phyloP scores from a whole-genome alignment of 768 basidiomycete genomes.

The Suillus occidentalis region DNA sequence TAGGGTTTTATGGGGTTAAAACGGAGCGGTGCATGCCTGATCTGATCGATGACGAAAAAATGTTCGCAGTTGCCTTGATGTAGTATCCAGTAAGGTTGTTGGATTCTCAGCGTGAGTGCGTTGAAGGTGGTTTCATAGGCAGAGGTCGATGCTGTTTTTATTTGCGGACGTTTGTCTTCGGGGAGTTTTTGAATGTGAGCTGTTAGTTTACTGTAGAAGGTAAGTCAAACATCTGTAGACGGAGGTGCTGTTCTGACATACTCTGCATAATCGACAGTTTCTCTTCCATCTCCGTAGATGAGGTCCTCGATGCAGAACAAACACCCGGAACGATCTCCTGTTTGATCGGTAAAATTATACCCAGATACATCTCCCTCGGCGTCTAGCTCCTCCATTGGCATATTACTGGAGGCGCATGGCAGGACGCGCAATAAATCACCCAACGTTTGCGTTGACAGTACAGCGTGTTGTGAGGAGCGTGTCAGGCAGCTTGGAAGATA shows the following conservation, averaged over 20 bases:
- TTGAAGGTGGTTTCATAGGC: conserved; percentile 51
- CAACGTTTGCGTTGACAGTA: conserved; percentile 73
- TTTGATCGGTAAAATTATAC: conserved; percentile 27
- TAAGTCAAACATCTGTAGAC: background rate
- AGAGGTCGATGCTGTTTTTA: conserved; percentile 41
- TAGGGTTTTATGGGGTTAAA: conserved; percentile 1
- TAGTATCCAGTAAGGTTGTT: conserved; percentile 80
- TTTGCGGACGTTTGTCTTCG: conserved; percentile 29
- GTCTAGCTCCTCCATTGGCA: conserved; percentile 42
- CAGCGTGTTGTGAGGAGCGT: conserved; percentile 66
- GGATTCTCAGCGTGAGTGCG: conserved; percentile 58
- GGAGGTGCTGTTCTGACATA: conserved; percentile 33
- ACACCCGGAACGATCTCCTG: conserved; percentile 30
- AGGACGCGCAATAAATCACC: conserved; percentile 58
- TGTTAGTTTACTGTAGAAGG: conserved; percentile 44
- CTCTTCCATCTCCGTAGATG: conserved; percentile 55
- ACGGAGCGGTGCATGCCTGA: conserved; percentile 47
- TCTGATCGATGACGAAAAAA: conserved; percentile 68
- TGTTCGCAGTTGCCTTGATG: conserved; percentile 85
- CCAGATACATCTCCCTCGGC: conserved; percentile 33
- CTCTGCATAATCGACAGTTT: conserved; percentile 56
- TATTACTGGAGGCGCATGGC: conserved; percentile 61
- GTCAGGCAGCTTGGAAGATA: conserved; percentile 62
- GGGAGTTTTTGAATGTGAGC: conserved; percentile 35
- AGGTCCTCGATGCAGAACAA: conserved; percentile 63